Conservation (phyloP, 768 basidiomycete genomes). For the Infundibulicybe gibba region DNA sequence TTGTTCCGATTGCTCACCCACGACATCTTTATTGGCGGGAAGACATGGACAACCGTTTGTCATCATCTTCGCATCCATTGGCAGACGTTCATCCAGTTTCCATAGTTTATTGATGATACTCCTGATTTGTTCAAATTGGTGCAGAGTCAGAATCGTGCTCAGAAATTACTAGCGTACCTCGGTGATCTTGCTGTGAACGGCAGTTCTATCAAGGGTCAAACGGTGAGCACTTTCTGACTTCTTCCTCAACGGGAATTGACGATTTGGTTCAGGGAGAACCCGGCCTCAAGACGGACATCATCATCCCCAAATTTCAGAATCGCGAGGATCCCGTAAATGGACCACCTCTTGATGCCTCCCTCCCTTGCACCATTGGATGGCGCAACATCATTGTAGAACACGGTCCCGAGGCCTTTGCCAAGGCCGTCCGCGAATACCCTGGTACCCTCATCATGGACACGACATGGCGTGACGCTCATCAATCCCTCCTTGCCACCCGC, state of each 20-base stretch:
- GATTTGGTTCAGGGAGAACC: slow-evolving; percentile 68
- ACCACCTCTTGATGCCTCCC: slow-evolving; percentile 69
- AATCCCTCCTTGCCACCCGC: slow-evolving; percentile 94
- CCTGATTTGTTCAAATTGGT: slow-evolving; percentile 99
- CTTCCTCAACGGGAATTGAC: background rate
- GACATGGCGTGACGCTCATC: slow-evolving; percentile 99
- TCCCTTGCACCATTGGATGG: slow-evolving; percentile 90
- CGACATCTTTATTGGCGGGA: slow-evolving; percentile 92
- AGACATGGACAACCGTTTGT: slow-evolving; percentile 89
- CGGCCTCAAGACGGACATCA: slow-evolving; percentile 85
- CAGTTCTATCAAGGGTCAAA: slow-evolving; percentile 95
- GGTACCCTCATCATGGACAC: slow-evolving; percentile 98
- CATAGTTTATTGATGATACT: slow-evolving; percentile 97
- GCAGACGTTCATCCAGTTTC: background rate
- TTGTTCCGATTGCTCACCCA: slow-evolving; percentile 96
- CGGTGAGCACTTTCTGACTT: slow-evolving; percentile 27
- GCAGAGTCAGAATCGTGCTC: slow-evolving; percentile 95
- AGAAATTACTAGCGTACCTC: slow-evolving; percentile 94
- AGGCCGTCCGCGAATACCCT: slow-evolving; percentile 94
- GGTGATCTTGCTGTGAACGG: slow-evolving; percentile 98
- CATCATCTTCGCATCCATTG: background rate
- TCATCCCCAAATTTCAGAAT: slow-evolving; percentile 77
- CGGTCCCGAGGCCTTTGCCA: slow-evolving; percentile 97
- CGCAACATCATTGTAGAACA: slow-evolving; percentile 98
- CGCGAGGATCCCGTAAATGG: slow-evolving; percentile 69